Evolutionary conservation across 1,284 basidiomycete species (phyloP).

Genomic region (Sanghuangporus weigelae): DNA sequence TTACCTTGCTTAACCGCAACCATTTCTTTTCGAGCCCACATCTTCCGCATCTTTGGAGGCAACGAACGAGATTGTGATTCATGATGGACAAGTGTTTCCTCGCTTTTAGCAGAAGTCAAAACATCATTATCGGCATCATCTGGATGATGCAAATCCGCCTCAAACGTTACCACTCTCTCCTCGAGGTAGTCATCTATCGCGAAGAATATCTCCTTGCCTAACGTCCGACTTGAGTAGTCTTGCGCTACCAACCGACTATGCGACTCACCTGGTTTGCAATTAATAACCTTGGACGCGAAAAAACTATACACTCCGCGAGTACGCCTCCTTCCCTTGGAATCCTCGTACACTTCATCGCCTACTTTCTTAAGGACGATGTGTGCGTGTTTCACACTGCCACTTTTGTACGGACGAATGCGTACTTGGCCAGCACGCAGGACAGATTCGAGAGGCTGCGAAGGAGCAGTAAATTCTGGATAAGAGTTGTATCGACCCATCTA

Average conservation of each 20-base stretch:
- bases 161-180: constrained; percentile 10
- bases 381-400: constrained; percentile 16
- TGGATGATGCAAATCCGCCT: constrained; percentile 10
- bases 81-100: constrained; percentile 6
- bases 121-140: background rate
- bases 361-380: constrained; percentile 15
- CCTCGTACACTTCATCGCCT: constrained; percentile 14
- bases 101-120: background rate
- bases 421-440: constrained; percentile 7
- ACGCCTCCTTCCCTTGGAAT: constrained; percentile 2
- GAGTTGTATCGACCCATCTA: background rate
- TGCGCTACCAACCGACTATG: background rate
- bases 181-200: constrained; percentile 10
- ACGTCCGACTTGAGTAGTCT: background rate
- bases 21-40: constrained; percentile 5
- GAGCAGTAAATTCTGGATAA: background rate
- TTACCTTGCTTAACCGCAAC: background rate
- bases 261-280: constrained; percentile 11
- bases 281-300: constrained; percentile 16
- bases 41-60: constrained; percentile 16
- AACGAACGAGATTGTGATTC: background rate
- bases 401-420: constrained; percentile 10
- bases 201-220: constrained; percentile 15
- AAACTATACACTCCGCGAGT: constrained; percentile 13
- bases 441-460: constrained; percentile 1